Conservation (phyloP, 768 basidiomycete genomes). For the Russula olivacea region DNA sequence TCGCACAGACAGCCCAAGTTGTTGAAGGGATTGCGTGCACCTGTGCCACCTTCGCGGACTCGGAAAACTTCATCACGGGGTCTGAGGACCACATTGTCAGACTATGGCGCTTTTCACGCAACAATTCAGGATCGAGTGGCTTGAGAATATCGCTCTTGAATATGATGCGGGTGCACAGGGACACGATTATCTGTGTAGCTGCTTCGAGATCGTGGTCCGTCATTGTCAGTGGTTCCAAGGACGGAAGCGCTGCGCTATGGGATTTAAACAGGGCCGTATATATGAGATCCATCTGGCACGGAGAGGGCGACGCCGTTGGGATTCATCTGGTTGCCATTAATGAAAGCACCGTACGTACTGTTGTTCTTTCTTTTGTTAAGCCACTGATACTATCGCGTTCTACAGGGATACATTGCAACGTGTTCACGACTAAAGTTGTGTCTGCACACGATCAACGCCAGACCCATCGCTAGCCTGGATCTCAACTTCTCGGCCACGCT, state of each 20-base stretch:
- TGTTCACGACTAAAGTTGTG: slow-evolving; percentile 67
- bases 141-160: slow-evolving; percentile 45
- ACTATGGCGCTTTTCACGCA: slow-evolving; percentile 61
- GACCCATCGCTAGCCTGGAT: slow-evolving; percentile 67
- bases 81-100: slow-evolving; percentile 77
- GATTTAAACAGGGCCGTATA: slow-evolving; percentile 83
- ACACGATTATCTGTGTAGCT: slow-evolving; percentile 57
- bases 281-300: slow-evolving; percentile 74
- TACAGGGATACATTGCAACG: slow-evolving; percentile 81
- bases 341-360: slow-evolving; percentile 69
- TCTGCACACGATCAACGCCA: slow-evolving; percentile 82
- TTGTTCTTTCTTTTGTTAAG: slow-evolving; percentile 4
- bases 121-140: slow-evolving; percentile 24
- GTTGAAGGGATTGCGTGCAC: slow-evolving; percentile 67
- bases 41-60: slow-evolving; percentile 75
- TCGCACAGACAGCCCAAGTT: slow-evolving; percentile 58
- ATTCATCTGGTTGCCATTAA: slow-evolving; percentile 74
- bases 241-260: slow-evolving; percentile 86
- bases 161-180: slow-evolving; percentile 75
- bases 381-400: slow-evolving; percentile 1
- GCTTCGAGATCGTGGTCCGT: slow-evolving; percentile 81
- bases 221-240: slow-evolving; percentile 75
- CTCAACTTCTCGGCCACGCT: slow-evolving; percentile 45
- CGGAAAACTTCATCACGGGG: slow-evolving; percentile 69
- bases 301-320: slow-evolving; percentile 32